Evolutionary conservation across 2,329 filamentous ascomycete genomes (phyloP).

Genomic region (Alternaria sp.): DNA sequence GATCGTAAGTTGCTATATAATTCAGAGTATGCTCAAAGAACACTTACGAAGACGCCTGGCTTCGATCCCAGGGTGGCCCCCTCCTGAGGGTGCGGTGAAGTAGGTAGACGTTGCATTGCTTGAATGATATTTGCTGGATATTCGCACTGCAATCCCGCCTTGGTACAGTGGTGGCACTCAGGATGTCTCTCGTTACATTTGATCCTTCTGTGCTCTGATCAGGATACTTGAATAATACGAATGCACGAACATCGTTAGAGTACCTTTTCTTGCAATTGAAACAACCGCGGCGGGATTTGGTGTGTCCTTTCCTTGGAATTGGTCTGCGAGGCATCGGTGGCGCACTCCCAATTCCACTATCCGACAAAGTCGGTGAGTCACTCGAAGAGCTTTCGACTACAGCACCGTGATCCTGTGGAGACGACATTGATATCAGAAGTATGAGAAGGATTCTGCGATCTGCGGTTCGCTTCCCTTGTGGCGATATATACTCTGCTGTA

Average conservation of each 20-base stretch:
- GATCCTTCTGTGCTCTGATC: conserved; percentile 60
- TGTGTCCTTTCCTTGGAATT: conserved; percentile 64
- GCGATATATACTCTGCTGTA: conserved; percentile 37
- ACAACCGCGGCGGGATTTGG: conserved; percentile 70
- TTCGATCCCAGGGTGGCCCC: conserved; percentile 38
- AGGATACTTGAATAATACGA: background rate
- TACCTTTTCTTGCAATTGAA: conserved; percentile 65
- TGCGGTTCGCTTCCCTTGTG: conserved; percentile 25
- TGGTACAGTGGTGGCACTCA: conserved; percentile 67
- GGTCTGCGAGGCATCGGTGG: conserved; percentile 42
- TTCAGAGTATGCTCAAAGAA: conserved; percentile 3
- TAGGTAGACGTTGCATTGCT: conserved; percentile 27
- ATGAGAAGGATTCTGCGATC: conserved; percentile 21
- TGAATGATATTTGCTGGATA: conserved; percentile 60
- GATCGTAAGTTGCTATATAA: conserved; percentile 18
- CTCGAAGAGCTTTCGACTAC: conserved; percentile 38
- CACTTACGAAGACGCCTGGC: conserved; percentile 44
- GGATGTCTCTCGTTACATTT: conserved; percentile 74
- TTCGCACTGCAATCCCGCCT: conserved; percentile 67
- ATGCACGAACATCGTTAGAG: background rate
- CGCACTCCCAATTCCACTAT: conserved; percentile 25
- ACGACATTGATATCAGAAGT: conserved; percentile 25
- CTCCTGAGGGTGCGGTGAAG: conserved; percentile 34
- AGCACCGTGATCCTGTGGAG: conserved; percentile 24
- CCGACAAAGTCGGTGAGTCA: conserved; percentile 38